Conservation (phyloP, 306 rosid species). For the Ochetophila trinervis region DNA sequence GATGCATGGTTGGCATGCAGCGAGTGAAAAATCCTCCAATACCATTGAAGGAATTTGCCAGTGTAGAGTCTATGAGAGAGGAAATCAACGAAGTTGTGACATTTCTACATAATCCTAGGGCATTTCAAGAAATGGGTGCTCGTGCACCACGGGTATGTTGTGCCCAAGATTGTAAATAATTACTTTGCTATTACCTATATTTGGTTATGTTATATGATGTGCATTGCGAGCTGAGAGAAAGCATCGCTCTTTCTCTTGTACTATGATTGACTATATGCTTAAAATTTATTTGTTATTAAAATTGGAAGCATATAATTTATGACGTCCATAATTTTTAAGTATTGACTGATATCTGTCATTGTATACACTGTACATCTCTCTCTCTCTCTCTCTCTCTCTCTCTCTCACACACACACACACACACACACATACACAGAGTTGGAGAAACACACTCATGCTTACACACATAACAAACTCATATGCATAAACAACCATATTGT, state of each 20-base stretch:
- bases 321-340: too few relatives aligned
- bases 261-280: not conserved
- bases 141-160: conserved; percentile 91
- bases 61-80: conserved; percentile 90
- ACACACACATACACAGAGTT: too few relatives aligned
- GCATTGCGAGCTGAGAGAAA: not conserved
- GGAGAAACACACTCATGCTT: too few relatives aligned
- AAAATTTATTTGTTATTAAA: not conserved
- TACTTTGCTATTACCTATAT: conserved; percentile 1
- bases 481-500: too few relatives aligned
- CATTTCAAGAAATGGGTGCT: conserved; percentile 97
- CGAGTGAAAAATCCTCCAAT: conserved; percentile 96
- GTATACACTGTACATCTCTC: too few relatives aligned
- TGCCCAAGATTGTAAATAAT: conserved; percentile 11
- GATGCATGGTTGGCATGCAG: conserved; percentile 51
- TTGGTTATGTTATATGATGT: not conserved
- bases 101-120: conserved; percentile 84
- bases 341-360: too few relatives aligned
- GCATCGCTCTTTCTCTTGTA: not conserved
- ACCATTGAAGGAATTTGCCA: conserved; percentile 83
- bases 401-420: too few relatives aligned
- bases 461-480: too few relatives aligned
- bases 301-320: not conserved
- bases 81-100: conserved; percentile 93
- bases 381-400: too few relatives aligned